Base-by-base conservation (phyloP, 1,139 yeast species). In the Geotrichum phurueaensis region DNA sequence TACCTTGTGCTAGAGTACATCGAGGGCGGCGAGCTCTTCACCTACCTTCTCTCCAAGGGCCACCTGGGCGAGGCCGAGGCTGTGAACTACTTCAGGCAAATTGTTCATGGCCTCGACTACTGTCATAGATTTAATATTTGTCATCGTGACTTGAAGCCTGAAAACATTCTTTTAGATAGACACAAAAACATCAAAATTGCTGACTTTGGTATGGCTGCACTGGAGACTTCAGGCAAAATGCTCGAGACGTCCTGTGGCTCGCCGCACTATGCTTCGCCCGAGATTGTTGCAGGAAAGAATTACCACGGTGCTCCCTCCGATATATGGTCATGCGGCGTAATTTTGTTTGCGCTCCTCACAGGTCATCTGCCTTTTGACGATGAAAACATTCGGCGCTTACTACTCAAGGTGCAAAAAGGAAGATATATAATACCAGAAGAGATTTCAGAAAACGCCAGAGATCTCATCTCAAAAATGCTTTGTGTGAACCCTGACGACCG, bases 121-220 rank as follows among this genome's bases (percentile, higher is more conserved):
- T 88, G 97, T 71, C 99, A 94, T 74, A 89, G 89, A 69, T 85
- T 94, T 72, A 95, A 94, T 71, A 94, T 94, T 68, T 78, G 80
- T 71, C 99, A 94, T 74, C 84, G 99, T 65, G 99, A 94, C 73
- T 80, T 94, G 70, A 94, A 94, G 73, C 99, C 99, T 0, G 99
- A 94, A 72, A 94, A 94, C 75, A 78, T 94, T 66, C 77, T 94
- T 57, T 78, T 94, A 57, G 99, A 95, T 75, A 86, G 87, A 72
- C 83, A 89, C 72, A 84, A 86, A 65, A 91, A 89, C 73, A 91
- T 94, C 74, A 94, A 94, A 73, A 92, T 94, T 67, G 99, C 99
- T 15, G 99, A 94, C 76, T 94, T 94, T 73, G 99, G 99, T 49
- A 95, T 94, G 99, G 99, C 99, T n/a, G 98, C 99, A 1, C 78